A percentile compares a stretch with the other conserved stretches of the same genome.
Conservation (phyloP, 768 basidiomycete species). For the Amanita thiersii region DNA sequence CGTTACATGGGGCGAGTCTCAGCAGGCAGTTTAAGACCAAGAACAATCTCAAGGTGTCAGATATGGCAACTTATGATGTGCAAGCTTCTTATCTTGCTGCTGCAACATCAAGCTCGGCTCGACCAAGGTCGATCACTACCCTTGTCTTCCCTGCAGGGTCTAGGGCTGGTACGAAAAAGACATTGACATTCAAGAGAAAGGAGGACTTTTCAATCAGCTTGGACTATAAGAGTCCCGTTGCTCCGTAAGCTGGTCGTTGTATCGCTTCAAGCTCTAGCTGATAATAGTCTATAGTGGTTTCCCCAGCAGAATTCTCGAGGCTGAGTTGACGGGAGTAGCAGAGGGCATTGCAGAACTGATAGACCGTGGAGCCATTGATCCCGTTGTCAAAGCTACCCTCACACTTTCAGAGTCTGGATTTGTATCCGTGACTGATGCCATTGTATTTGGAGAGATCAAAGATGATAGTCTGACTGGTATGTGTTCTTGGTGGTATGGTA, state of each 20-base stretch:
- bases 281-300: constrained; percentile 41
- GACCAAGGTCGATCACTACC: constrained; percentile 65
- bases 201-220: constrained; percentile 77
- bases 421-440: constrained; percentile 68
- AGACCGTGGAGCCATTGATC: constrained; percentile 69
- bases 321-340: constrained; percentile 61
- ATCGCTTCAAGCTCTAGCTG: background rate
- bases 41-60: constrained; percentile 74
- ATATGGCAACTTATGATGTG: constrained; percentile 66
- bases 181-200: constrained; percentile 75
- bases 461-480: constrained; percentile 70
- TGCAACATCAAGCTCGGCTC: constrained; percentile 34
- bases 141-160: constrained; percentile 72
- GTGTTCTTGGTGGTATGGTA: no score
- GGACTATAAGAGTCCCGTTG: constrained; percentile 59
- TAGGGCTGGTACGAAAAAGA: constrained; percentile 77
- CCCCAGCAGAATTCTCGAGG: constrained; percentile 68
- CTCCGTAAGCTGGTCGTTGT: constrained; percentile 39
- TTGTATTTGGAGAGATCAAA: constrained; percentile 76
- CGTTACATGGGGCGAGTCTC: constrained; percentile 82
- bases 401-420: constrained; percentile 84
- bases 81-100: constrained; percentile 74
- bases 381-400: constrained; percentile 81
- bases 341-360: constrained; percentile 81
- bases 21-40: constrained; percentile 94